phyloP scores from a whole-genome alignment of 371 early-diverging fungal genomes.

The Gilbertella persicaria region DNA sequence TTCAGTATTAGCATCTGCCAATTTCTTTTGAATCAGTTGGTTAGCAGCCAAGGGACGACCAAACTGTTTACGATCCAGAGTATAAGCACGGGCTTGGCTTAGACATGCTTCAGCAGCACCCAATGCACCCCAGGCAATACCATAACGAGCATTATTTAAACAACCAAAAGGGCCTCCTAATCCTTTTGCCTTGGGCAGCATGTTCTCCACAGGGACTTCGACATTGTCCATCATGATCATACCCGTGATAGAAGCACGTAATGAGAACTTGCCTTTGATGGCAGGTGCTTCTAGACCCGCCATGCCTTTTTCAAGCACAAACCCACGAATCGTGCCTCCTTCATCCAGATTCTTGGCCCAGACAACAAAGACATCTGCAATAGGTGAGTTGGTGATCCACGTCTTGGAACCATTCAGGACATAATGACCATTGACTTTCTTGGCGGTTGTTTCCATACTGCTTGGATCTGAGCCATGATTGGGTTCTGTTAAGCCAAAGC shows the following conservation, averaged over 20 bases:
- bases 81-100: conserved; percentile 86
- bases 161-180: conserved; percentile 98
- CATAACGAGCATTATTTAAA: conserved; percentile 96
- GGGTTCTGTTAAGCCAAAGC: conserved; percentile 97
- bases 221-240: conserved; percentile 99
- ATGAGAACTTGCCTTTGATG: conserved; percentile 95
- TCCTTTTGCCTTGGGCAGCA: conserved; percentile 88
- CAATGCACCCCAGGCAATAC: conserved; percentile 97
- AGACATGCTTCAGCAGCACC: conserved; percentile 97
- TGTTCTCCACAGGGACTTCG: conserved; percentile 86
- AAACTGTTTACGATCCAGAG: conserved; percentile 89
- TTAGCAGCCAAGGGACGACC: conserved; percentile 93
- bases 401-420: conserved; percentile 92
- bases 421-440: conserved; percentile 75
- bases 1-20: conserved; percentile 95
- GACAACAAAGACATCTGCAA: conserved; percentile 97
- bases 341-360: conserved; percentile 93
- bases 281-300: conserved; percentile 85
- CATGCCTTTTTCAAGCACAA: conserved; percentile 91
- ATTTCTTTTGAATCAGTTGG: conserved; percentile 96
- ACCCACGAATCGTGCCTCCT: conserved; percentile 90
- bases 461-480: conserved; percentile 97
- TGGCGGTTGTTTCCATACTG: conserved; percentile 92
- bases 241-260: conserved; percentile 94
- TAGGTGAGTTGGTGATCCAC: conserved; percentile 98